Evolutionary conservation across 2,329 filamentous ascomycete genomes (phyloP).

Genomic region (Trichophyton rubrum): DNA sequence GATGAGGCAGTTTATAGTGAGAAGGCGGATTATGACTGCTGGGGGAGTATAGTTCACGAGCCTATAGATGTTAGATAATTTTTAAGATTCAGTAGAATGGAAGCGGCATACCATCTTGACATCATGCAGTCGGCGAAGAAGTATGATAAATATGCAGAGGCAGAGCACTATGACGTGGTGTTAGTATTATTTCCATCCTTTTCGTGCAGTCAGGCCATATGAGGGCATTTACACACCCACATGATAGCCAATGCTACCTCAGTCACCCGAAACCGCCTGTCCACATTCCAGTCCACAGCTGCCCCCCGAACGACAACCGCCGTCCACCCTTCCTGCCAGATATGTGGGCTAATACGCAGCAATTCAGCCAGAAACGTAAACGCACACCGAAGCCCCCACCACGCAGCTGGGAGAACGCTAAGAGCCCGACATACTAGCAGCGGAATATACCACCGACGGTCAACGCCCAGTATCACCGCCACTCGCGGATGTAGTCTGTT

Average conservation of each 20-base stretch:
- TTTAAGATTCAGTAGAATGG: neutral
- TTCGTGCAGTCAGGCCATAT: neutral
- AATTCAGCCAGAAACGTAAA: conserved; percentile 56
- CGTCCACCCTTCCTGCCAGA: conserved; percentile 32
- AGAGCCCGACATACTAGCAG: conserved; percentile 60
- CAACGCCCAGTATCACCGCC: conserved; percentile 63
- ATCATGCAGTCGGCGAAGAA: conserved; percentile 77
- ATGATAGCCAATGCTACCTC: conserved; percentile 61
- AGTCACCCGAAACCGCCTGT: conserved; percentile 45
- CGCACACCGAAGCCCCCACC: conserved; percentile 58
- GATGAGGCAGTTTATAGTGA: conserved; percentile 62
- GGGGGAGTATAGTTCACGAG: conserved; percentile 68
- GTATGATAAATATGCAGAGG: conserved; percentile 66
- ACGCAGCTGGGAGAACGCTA: conserved; percentile 57
- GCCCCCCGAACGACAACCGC: conserved; percentile 28
- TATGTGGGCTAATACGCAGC: conserved; percentile 35
- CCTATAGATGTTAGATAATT: conserved; percentile 35
- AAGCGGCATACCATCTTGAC: conserved; percentile 57
- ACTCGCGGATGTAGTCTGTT: conserved; percentile 58
- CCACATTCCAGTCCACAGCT: conserved; percentile 31
- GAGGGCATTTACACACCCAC: conserved; percentile 44
- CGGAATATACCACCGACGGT: conserved; percentile 58
- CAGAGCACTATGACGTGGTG: conserved; percentile 47
- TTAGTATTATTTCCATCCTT: neutral
- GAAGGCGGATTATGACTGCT: conserved; percentile 66